These are phyloP conservation scores for Fusarium brachygibbosum DNA, from an alignment of 2,329 filamentous ascomycete genomes.

Conservation along the genomic window DNA sequence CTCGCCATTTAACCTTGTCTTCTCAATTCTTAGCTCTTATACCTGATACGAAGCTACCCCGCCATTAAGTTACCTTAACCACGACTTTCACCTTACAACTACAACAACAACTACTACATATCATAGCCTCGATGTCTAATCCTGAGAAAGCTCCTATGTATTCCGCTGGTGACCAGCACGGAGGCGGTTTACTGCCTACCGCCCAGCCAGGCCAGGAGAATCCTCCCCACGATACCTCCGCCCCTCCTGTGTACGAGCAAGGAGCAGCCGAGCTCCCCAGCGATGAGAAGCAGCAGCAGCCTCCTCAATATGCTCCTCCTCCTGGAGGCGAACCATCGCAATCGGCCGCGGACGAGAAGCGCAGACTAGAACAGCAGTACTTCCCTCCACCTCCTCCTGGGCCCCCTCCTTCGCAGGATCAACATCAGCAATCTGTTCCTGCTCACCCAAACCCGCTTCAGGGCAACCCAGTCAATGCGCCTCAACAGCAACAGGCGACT, in stretches of 20 bases:
- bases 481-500: slow-evolving; percentile 25
- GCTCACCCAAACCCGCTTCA: slow-evolving; percentile 43
- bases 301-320: slow-evolving; percentile 23
- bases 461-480: slow-evolving; percentile 32
- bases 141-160: slow-evolving; percentile 42
- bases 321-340: slow-evolving; percentile 8
- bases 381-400: slow-evolving; percentile 49
- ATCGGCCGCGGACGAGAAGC: slow-evolving; percentile 28
- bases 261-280: slow-evolving; percentile 33
- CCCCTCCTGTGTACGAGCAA: slow-evolving; percentile 36
- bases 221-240: slow-evolving; percentile 29
- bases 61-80: slow-evolving; percentile 25
- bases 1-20: background rate
- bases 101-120: slow-evolving; percentile 5
- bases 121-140: slow-evolving; percentile 33
- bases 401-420: slow-evolving; percentile 42
- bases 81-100: slow-evolving; percentile 26
- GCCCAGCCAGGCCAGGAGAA: slow-evolving; percentile 32
- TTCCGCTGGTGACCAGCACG: slow-evolving; percentile 31
- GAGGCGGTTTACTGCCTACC: slow-evolving; percentile 32
- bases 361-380: slow-evolving; percentile 36
- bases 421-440: slow-evolving; percentile 28
- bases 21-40: slow-evolving; percentile 15
- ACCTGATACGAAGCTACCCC: slow-evolving; percentile 36
- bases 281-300: slow-evolving; percentile 36